Evolutionary conservation across 345 rosid species (phyloP).

Genomic region (Salix caprea): DNA sequence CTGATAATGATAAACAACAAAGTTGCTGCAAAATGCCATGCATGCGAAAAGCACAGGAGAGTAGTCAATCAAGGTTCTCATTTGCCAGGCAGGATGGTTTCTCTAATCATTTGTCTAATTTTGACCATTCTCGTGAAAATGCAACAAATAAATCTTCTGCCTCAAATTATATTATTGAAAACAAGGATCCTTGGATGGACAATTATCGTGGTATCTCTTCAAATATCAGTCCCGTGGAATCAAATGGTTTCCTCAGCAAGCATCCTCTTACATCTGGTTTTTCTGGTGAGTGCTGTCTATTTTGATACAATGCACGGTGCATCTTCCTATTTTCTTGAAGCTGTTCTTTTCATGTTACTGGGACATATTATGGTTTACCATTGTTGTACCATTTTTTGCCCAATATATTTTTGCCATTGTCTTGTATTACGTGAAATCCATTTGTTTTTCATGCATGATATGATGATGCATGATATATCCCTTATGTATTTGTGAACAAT

Average conservation of each 20-base stretch:
- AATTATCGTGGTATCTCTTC: constrained; percentile 11
- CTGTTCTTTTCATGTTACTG: background rate
- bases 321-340: background rate
- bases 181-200: constrained; percentile 6
- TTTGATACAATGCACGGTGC: background rate
- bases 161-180: background rate
- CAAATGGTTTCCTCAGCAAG: constrained; percentile 3
- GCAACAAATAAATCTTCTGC: background rate
- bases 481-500: background rate
- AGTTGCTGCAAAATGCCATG: constrained; percentile 6
- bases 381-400: background rate
- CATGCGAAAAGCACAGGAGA: constrained; percentile 14
- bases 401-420: background rate
- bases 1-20: constrained; percentile 12
- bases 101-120: background rate
- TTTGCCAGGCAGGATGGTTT: constrained; percentile 27
- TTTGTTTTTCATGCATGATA: background rate
- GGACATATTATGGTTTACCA: background rate
- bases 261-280: constrained; percentile 3
- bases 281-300: constrained; percentile 15
- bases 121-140: constrained; percentile 1
- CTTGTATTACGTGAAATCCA: background rate
- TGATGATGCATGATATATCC: background rate
- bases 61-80: constrained; percentile 23
- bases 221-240: constrained; percentile 3